Evolutionary conservation across 2,329 filamentous ascomycete species (phyloP), one percentile per base, ranked within the genome.

Genomic region (Aquanectria penicillioides): DNA sequence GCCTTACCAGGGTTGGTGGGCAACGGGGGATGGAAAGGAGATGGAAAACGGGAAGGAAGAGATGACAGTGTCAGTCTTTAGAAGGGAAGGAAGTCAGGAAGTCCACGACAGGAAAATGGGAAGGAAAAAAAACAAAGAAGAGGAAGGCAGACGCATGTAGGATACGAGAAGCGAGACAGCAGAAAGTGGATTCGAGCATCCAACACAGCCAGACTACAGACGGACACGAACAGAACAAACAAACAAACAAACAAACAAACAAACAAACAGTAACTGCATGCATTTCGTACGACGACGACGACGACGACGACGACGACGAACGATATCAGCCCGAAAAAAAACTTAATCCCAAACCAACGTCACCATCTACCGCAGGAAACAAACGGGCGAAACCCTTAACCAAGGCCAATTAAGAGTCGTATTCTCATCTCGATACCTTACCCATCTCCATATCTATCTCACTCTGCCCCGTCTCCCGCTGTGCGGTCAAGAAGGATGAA

Each of bases 101-200:
- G 22, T 18, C 22, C 13, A 20, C n/a, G 8, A 22, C n/a, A 41
- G 38, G 33, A 20, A 44, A 34, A 28, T 28, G 15, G 9, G 20
- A 29, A 12, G 10, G n/a, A 23, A 33, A 15, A 20, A 28, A 33
- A 41, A 47, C 25, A 46, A 38, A 40, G 40, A 51, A 34, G 22
- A 33, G 46, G 37, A 18, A 46, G 49, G 46, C 23, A 56, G 23
- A 36, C 31, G 20, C 37, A 23, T 15, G 12, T 25, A 15, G 33
- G 20, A 61, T 37, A 49, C 44, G 51, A 59, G 36, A 49, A 28
- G 26, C 36, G 44, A 33, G 23, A 22, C 33, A n/a, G 13, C 33
- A 55, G 47, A 12, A 51, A 34, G 59, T 59, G 59, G 59, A 33
- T 49, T 54, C 44, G 15, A 49, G 23, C 40, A 37, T 43, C n/a